Evolutionary conservation across 805 yeast genomes (phyloP), one percentile per base, ranked within the genome.

Genomic region (Myxozyma lipomycoides): DNA sequence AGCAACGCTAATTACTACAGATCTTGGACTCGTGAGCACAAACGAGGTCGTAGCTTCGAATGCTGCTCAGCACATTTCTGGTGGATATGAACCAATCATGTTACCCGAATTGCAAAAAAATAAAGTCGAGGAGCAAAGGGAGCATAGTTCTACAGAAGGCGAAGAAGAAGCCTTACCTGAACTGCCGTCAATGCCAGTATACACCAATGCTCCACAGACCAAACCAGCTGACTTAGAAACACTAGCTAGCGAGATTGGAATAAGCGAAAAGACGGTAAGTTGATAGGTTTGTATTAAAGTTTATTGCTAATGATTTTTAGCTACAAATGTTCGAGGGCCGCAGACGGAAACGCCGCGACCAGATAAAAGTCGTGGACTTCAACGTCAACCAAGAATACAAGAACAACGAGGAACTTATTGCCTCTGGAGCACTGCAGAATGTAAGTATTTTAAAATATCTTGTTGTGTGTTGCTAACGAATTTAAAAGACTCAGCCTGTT

Each of bases 361-460:
- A 46, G 19, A 48, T 67, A 10, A 51, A 66, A 15, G 56, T 70
- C 10, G 63, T 67, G 7, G 75, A 73, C 19, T 64, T 72, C 51
- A 62, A 65, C 47, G 66, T 74, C 58, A 66, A 63, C 43, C 63
- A 68, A 10, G 74, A 73, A 50, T 75, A 75, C 49, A 45, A 59
- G 10, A 51, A 61, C 24, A 73, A 74, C 51, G 63, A 62, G 24
- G 40, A 59, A 15, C 55, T 66, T 35, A 66, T 66, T 12, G 59
- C 55, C 23, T 45, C 59, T 1, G 78, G 76, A 1, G 64, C 64
- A 21, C 61, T 72, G 34, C 66, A 69, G 19, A 58, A 60, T 12
- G 45, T 52, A 23, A 53, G 56, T 45, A 45, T 24, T n/a, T 10
- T 6, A 18, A 9, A 10, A 26, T 15, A 19, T 32, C 4, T 44